Evolutionary conservation across 306 rosid genomes (phyloP).

Genomic region (Gleditsia sinensis): DNA sequence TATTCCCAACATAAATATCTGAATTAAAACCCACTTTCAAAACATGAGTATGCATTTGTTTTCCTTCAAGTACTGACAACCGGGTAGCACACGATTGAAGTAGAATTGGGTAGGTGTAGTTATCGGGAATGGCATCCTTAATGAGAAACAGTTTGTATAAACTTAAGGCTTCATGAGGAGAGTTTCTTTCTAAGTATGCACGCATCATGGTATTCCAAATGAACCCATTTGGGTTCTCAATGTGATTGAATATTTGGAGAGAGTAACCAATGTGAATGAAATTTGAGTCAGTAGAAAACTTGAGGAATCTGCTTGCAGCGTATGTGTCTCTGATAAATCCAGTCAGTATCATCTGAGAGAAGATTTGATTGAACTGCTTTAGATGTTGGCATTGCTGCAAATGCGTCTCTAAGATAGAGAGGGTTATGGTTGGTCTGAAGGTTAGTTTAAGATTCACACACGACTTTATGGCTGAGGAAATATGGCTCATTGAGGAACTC

Average conservation of each 20-base stretch:
- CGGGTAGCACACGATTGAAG: slow-evolving; percentile 65
- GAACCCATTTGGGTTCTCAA: slow-evolving; percentile 64
- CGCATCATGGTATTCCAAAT: slow-evolving; percentile 84
- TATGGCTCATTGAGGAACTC: slow-evolving; percentile 6
- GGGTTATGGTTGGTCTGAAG: slow-evolving; percentile 47
- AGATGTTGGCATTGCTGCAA: slow-evolving; percentile 47
- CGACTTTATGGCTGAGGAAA: slow-evolving; percentile 36
- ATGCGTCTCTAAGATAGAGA: slow-evolving; percentile 49
- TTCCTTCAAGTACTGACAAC: slow-evolving; percentile 55
- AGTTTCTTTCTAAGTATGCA: slow-evolving; percentile 51
- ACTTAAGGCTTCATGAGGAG: slow-evolving; percentile 44
- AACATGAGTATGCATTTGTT: slow-evolving; percentile 58
- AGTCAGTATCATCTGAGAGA: slow-evolving; percentile 71
- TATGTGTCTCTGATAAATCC: slow-evolving; percentile 64
- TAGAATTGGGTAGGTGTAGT: slow-evolving; percentile 69
- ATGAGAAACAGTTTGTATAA: slow-evolving; percentile 47
- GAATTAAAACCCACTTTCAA: slow-evolving; percentile 58
- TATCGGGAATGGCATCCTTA: slow-evolving; percentile 38
- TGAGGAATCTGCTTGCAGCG: slow-evolving; percentile 71
- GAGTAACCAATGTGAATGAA: slow-evolving; percentile 50
- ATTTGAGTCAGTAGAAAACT: slow-evolving; percentile 47
- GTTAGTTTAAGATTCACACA: slow-evolving; percentile 30
- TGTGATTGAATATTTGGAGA: slow-evolving; percentile 48
- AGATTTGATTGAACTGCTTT: slow-evolving; percentile 52
- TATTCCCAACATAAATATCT: slow-evolving; percentile 69